Evolutionary conservation across 805 yeast genomes (phyloP).

Genomic region (Schwanniomyces pseudopolymorphus): DNA sequence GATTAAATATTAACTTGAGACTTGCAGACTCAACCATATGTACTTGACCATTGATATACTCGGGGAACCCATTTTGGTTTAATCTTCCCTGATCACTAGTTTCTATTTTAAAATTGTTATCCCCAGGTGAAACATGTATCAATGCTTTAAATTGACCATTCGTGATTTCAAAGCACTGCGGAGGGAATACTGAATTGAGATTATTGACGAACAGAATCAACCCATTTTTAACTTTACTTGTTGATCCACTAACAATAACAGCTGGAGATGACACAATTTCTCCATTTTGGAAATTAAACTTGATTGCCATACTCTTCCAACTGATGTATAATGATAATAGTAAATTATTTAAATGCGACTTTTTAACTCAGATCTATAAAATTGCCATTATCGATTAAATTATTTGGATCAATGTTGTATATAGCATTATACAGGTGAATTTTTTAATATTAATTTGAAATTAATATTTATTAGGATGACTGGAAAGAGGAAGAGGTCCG

Average conservation of each 20-base stretch:
- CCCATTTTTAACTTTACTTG: conserved; percentile 19
- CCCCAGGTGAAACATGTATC: conserved; percentile 69
- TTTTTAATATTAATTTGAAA: too few species aligned
- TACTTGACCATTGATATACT: conserved; percentile 13
- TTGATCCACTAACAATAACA: conserved; percentile 34
- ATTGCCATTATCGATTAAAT: too few species aligned
- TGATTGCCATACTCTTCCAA: conserved; percentile 15
- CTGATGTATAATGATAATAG: too few species aligned
- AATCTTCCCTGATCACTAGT: conserved; percentile 43
- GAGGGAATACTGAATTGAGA: conserved; percentile 52
- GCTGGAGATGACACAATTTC: conserved; percentile 44
- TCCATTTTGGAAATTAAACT: conserved; percentile 30
- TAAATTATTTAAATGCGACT: neutral
- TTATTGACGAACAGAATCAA: conserved; percentile 33
- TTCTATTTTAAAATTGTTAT: conserved; percentile 54
- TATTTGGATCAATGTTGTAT: too few species aligned
- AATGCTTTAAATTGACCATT: conserved; percentile 73
- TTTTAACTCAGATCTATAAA: too few species aligned
- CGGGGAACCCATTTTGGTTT: conserved; percentile 23
- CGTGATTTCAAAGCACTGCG: conserved; percentile 63
- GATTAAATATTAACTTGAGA: conserved; percentile 34
- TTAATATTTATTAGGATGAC: neutral
- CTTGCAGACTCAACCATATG: conserved; percentile 20
- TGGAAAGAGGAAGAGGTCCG: neutral
- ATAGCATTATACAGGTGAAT: too few species aligned